These are phyloP conservation scores for Bathelium albidoporum DNA, from an alignment of 495 filamentous ascomycete genomes.

Conservation along the genomic window DNA sequence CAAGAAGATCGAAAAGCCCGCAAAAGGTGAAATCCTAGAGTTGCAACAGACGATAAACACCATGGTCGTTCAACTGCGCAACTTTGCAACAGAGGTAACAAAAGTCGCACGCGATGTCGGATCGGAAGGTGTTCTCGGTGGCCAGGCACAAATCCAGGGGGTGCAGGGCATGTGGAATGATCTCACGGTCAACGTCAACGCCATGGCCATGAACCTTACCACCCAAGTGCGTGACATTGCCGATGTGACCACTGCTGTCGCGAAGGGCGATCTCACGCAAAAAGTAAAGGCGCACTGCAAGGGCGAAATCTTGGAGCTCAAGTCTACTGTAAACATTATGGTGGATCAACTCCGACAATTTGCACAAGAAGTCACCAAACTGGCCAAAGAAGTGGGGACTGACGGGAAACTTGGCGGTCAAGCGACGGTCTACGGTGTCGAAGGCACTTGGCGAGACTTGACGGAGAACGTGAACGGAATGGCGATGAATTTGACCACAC, in stretches of 20 bases:
- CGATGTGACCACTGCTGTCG: constrained; percentile 95
- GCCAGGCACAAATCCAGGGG: constrained; percentile 90
- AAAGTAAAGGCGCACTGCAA: constrained; percentile 96
- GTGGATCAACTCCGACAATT: constrained; percentile 96
- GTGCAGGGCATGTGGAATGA: constrained; percentile 89
- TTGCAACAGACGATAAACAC: constrained; percentile 97
- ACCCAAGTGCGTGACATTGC: constrained; percentile 98
- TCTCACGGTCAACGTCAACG: constrained; percentile 95
- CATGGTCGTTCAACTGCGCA: constrained; percentile 96
- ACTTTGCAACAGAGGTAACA: constrained; percentile 95
- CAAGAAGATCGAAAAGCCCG: constrained; percentile 90
- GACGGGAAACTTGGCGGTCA: constrained; percentile 93
- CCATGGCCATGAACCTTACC: constrained; percentile 95
- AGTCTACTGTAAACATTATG: constrained; percentile 98
- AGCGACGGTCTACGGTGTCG: constrained; percentile 92
- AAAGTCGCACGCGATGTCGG: constrained; percentile 94
- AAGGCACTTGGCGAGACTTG: constrained; percentile 94
- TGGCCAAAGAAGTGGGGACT: constrained; percentile 93
- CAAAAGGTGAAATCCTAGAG: constrained; percentile 89
- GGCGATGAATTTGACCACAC: constrained; percentile 96
- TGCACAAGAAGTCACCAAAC: constrained; percentile 94
- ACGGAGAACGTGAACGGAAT: constrained; percentile 98
- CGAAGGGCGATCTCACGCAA: constrained; percentile 89
- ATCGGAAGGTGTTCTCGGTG: constrained; percentile 91
- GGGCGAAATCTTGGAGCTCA: constrained; percentile 90